Percentiles rank a stretch among this genome's conserved stretches.
These are phyloP conservation scores for Cladophialophora yegresii DNA, from an alignment of 2,329 filamentous ascomycete genomes.

Conservation along the genomic window DNA sequence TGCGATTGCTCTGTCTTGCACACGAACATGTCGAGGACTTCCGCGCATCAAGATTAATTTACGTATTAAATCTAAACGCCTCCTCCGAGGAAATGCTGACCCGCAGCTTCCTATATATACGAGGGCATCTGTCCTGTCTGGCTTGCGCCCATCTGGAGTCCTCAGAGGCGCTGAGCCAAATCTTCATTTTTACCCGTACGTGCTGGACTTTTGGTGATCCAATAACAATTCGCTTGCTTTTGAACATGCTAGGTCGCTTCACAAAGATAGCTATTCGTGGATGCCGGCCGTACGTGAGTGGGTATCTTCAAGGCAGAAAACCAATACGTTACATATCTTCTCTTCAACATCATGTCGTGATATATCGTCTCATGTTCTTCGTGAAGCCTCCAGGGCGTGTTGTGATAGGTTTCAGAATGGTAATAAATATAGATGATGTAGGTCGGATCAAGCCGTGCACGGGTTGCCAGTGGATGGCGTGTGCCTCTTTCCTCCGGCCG, in stretches of 20 bases:
- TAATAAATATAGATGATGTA: constrained; percentile 2
- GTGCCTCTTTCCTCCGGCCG: constrained; percentile 22
- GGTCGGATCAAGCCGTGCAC: constrained; percentile 21
- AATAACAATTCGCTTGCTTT: constrained; percentile 8
- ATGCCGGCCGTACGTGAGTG: constrained; percentile 11
- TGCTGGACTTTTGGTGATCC: constrained; percentile 9
- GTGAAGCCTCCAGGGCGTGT: constrained; percentile 21
- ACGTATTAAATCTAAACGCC: constrained; percentile 19
- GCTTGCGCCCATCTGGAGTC: constrained; percentile 23
- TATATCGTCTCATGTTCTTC: constrained; percentile 17
- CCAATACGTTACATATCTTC: constrained; percentile 10
- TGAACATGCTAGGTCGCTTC: constrained; percentile 9
- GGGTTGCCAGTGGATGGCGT: constrained; percentile 14
- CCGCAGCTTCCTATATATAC: constrained; percentile 13
- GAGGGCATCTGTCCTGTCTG: constrained; percentile 9
- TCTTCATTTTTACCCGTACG: neutral
- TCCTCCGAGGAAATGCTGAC: constrained; percentile 1
- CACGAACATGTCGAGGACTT: neutral
- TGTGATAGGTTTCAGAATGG: neutral
- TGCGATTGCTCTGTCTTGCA: neutral
- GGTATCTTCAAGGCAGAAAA: constrained; percentile 18
- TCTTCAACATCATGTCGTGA: constrained; percentile 12
- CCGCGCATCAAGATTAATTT: neutral
- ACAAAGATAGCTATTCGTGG: constrained; percentile 11
- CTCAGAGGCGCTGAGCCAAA: constrained; percentile 11